Evolutionary conservation across 495 filamentous ascomycete genomes (phyloP).

Genomic region (Penicillium bialowiezense): DNA sequence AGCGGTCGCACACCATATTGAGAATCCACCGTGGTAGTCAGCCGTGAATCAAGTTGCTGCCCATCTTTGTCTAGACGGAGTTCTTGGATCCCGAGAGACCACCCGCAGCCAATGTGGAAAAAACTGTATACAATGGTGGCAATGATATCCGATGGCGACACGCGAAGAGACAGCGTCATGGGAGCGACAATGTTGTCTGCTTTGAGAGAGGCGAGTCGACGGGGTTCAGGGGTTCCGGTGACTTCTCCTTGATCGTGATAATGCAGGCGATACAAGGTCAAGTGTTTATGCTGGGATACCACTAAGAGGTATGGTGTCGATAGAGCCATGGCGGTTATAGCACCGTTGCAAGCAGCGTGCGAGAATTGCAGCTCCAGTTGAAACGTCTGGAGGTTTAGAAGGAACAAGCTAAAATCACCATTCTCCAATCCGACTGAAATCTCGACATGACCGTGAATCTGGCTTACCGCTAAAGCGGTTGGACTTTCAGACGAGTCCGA

Average conservation of each 20-base stretch:
- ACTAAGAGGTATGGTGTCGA: constrained; percentile 75
- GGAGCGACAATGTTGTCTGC: constrained; percentile 80
- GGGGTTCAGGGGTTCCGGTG: constrained; percentile 35
- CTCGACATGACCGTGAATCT: constrained; percentile 26
- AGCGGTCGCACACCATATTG: constrained; percentile 36
- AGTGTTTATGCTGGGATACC: constrained; percentile 65
- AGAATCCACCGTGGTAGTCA: constrained; percentile 48
- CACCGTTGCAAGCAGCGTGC: constrained; percentile 54
- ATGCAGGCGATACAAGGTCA: constrained; percentile 71
- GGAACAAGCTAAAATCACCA: constrained; percentile 71
- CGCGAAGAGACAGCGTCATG: constrained; percentile 72
- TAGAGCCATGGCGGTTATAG: constrained; percentile 72
- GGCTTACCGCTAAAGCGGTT: constrained; percentile 63
- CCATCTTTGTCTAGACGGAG: constrained; percentile 59
- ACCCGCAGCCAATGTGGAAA: constrained; percentile 58
- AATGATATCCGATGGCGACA: constrained; percentile 56
- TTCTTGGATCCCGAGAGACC: constrained; percentile 90
- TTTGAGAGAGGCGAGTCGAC: constrained; percentile 73
- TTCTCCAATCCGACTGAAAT: constrained; percentile 73
- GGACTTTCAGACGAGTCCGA: constrained; percentile 39
- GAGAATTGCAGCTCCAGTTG: constrained; percentile 49
- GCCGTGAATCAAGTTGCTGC: constrained; percentile 52
- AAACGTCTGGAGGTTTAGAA: constrained; percentile 44
- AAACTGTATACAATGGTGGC: constrained; percentile 81
- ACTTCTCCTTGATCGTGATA: constrained; percentile 2